A percentile compares a stretch with the other conserved stretches of the same genome.
These are phyloP conservation scores for Suillus subalutaceus DNA, from an alignment of 768 basidiomycete genomes.

Conservation along the genomic window DNA sequence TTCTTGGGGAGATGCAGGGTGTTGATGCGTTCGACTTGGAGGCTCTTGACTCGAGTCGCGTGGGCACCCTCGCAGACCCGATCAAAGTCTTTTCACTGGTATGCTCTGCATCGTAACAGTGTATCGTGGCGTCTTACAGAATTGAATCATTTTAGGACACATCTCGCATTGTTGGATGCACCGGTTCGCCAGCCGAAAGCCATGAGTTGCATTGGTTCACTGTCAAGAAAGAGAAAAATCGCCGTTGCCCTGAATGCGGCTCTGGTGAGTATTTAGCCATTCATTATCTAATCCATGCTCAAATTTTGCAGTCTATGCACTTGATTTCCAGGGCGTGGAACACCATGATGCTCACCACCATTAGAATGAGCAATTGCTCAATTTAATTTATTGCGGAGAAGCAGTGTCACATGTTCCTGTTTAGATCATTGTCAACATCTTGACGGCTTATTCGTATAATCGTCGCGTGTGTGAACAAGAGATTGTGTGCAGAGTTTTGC, in stretches of 20 bases:
- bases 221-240: conserved; percentile 62
- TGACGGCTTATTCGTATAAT: neutral
- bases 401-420: conserved; percentile 4
- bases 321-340: conserved; percentile 71
- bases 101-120: conserved; percentile 36
- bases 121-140: conserved; percentile 3
- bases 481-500: neutral
- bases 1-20: conserved; percentile 87
- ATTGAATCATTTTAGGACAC: conserved; percentile 53
- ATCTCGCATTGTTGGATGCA: conserved; percentile 90
- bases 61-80: conserved; percentile 88
- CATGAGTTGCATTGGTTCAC: conserved; percentile 91
- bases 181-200: conserved; percentile 92
- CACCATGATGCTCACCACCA: conserved; percentile 54
- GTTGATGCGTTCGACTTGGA: conserved; percentile 87
- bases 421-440: neutral
- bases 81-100: conserved; percentile 88
- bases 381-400: neutral
- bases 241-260: conserved; percentile 92
- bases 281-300: conserved; percentile 1
- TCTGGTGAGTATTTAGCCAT: conserved; percentile 62
- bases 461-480: neutral
- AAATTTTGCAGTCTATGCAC: conserved; percentile 59
- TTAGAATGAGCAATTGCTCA: conserved; percentile 14
- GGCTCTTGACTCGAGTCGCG: conserved; percentile 79